Conservation (phyloP, 441 rosid species). For the Daphne laureola region DNA sequence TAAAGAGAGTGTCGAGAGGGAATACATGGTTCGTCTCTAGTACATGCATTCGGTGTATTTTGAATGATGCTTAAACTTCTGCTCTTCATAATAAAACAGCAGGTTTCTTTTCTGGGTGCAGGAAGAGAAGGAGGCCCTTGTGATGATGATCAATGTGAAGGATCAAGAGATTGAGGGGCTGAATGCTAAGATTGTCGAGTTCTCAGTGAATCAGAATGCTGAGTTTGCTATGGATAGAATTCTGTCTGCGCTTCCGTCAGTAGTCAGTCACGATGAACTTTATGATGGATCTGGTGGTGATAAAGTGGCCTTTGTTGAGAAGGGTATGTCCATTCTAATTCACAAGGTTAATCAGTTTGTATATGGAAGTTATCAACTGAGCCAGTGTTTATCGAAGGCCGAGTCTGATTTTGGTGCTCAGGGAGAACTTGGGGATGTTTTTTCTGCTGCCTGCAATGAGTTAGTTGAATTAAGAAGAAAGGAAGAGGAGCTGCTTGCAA, state of each 20-base stretch:
- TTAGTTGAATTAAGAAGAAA: slow-evolving; percentile 51
- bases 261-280: slow-evolving; percentile 55
- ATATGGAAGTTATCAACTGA: slow-evolving; percentile 59
- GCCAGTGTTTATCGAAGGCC: slow-evolving; percentile 52
- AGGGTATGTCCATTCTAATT: slow-evolving; percentile 37
- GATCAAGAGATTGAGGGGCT: slow-evolving; percentile 60
- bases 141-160: slow-evolving; percentile 37
- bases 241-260: slow-evolving; percentile 41
- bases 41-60: not conserved
- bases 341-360: slow-evolving; percentile 56
- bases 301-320: slow-evolving; percentile 53
- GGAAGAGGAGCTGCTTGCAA: slow-evolving; percentile 43
- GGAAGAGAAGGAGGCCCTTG: slow-evolving; percentile 46
- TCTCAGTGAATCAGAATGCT: slow-evolving; percentile 29
- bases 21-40: slow-evolving; percentile 31
- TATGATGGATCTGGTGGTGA: slow-evolving; percentile 45
- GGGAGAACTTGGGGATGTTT: slow-evolving; percentile 46
- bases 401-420: slow-evolving; percentile 34
- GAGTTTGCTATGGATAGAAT: slow-evolving; percentile 57
- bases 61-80: not conserved
- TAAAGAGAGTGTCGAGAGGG: slow-evolving; percentile 29
- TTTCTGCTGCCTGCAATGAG: slow-evolving; percentile 54
- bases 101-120: slow-evolving; percentile 20
- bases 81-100: not conserved
- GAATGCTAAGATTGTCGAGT: slow-evolving; percentile 38